phyloP scores from a whole-genome alignment of 23 red algal genomes.

The Gracilaria caudata region DNA sequence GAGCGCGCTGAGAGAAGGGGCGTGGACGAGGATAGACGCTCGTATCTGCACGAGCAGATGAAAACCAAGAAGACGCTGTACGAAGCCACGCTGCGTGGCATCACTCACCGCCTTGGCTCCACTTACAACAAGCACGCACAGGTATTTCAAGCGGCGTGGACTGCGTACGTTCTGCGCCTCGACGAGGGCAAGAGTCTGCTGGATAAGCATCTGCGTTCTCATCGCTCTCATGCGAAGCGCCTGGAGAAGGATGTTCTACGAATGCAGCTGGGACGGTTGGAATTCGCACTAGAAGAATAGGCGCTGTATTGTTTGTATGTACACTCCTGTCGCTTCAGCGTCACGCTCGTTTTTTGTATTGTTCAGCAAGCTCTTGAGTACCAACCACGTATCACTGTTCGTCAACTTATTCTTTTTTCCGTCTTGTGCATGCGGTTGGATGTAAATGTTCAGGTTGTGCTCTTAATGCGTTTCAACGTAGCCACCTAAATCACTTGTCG shows the following conservation, averaged over 20 bases:
- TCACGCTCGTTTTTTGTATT: background rate
- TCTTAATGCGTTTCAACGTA: background rate
- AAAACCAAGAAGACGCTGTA: conserved; percentile 36
- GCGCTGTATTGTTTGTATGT: background rate
- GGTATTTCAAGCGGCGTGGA: conserved; percentile 77
- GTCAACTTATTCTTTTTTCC: conserved; percentile 9
- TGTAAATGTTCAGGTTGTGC: background rate
- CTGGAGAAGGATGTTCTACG: conserved; percentile 61
- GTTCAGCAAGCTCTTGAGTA: conserved; percentile 12
- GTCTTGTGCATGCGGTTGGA: conserved; percentile 12
- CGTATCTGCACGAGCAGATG: conserved; percentile 43
- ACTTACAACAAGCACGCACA: conserved; percentile 73
- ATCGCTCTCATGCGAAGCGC: conserved; percentile 56
- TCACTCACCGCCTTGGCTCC: conserved; percentile 48
- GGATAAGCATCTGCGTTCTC: conserved; percentile 60
- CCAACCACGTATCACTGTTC: background rate
- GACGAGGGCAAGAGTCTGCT: conserved; percentile 51
- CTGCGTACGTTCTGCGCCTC: conserved; percentile 49
- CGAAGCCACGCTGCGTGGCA: conserved; percentile 45
- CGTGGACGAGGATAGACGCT: conserved; percentile 25
- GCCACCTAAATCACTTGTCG: too few species aligned
- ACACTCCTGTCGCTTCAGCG: background rate
- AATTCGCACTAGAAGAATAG: background rate
- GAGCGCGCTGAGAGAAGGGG: conserved; percentile 51
- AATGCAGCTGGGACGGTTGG: conserved; percentile 48